Percentiles rank a stretch among this genome's conserved stretches.
Evolutionary conservation across 441 rosid genomes (phyloP).

Genomic region (Corymbia citriodora): DNA sequence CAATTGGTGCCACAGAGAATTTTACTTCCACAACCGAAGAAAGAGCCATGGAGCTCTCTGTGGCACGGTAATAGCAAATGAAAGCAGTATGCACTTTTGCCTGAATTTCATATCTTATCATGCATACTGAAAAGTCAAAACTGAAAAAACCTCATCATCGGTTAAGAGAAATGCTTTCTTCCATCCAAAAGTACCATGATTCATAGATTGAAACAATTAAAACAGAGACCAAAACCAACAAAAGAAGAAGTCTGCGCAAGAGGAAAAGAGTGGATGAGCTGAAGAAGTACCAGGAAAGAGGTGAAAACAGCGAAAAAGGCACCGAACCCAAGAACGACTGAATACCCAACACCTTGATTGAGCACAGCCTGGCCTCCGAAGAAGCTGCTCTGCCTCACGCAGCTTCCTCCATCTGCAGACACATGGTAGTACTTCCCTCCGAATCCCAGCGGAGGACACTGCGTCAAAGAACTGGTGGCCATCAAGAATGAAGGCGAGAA

Average conservation of each 20-base stretch:
- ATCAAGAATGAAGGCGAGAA: not conserved
- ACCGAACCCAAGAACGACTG: conserved; percentile 85
- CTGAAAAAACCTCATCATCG: not conserved
- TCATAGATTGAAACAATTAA: not conserved
- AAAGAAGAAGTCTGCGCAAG: not conserved
- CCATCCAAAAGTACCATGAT: not conserved
- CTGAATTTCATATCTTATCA: not conserved
- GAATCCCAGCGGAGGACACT: conserved; percentile 76
- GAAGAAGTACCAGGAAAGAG: conserved; percentile 55
- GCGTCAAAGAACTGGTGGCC: not conserved
- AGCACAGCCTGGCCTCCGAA: conserved; percentile 60
- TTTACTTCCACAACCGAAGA: not conserved
- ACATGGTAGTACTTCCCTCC: conserved; percentile 55
- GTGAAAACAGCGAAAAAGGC: conserved; percentile 91
- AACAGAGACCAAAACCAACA: not conserved
- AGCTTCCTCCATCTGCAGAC: conserved; percentile 24
- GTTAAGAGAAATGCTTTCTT: not conserved
- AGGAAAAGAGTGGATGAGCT: not conserved
- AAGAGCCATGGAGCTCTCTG: not conserved
- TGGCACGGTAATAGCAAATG: not conserved
- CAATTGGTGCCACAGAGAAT: not conserved
- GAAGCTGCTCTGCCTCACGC: conserved; percentile 66
- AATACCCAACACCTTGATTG: conserved; percentile 78
- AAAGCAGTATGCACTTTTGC: not conserved
- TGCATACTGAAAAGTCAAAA: not conserved